Evolutionary conservation across 2,329 filamentous ascomycete species (phyloP), one percentile per base, ranked within the genome.

Genomic region (Colletotrichum phormii): DNA sequence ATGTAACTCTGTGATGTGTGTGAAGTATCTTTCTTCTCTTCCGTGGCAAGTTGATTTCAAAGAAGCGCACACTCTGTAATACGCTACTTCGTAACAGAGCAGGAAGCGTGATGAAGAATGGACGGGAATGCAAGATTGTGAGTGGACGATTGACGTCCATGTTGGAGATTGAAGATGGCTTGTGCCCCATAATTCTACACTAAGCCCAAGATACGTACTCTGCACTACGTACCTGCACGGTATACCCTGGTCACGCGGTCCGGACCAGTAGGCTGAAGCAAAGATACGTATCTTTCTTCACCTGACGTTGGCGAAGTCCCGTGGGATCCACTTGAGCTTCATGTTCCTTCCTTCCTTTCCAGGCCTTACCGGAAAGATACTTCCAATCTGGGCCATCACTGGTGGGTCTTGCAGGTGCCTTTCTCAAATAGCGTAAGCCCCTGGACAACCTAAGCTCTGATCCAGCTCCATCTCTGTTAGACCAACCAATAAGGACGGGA

Each of bases 1-100:
- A 65, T 73, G 71, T 22, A 64, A 71, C 71, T 61, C 54, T 61
- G 66, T 31, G 70, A 60, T 70, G 46, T 65, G 46, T 70, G 13
- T 69, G 55, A 65, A 42, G 55, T 65, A 35, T 49, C 64, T 31
- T 31, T 49, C 18, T 49, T 49, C 18, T 11, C 18, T 49, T 49
- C n/a, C 8, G 42, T 18, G 42, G 18, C 42, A n/a, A 22, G 42
- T 49, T 18, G 18, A 49, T 22, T 49, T 11, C 7, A 7, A 49
- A 49, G 42, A 49, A 11, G 42, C 42, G 42, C 42, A 49, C n/a
- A 5, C 18, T 22, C 18, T 15, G 35, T 18, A 29, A 29, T 29
- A 42, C 37, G 18, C 15, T 42, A 42, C 37, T 29, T 29, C 37
- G 37, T 18, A 7, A 42, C 37, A 42, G 37, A 29, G 29, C 24